Percentiles rank a stretch among this genome's conserved stretches.
phyloP scores from a whole-genome alignment of 352 stramenopile genomes.

The Phytophthora kernoviae region DNA sequence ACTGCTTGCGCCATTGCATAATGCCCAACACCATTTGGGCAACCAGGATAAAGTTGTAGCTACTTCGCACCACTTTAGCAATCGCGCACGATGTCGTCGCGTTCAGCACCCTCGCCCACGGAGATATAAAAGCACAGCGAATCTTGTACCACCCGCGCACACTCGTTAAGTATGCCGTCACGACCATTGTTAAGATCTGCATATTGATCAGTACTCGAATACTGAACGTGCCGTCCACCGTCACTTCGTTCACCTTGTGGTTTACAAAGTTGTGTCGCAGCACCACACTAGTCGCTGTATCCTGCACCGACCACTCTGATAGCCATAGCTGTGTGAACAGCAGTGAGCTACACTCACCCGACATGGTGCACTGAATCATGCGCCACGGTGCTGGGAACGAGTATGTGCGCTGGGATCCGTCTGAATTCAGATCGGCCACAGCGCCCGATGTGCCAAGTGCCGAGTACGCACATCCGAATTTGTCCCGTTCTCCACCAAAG shows the following conservation, averaged over 20 bases:
- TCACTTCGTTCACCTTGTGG: conserved; percentile 47
- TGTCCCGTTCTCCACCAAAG: conserved; percentile 28
- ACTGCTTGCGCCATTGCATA: conserved; percentile 36
- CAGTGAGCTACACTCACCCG: conserved; percentile 43
- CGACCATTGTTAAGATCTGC: conserved; percentile 38
- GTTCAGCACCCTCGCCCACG: conserved; percentile 25
- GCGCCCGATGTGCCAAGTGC: conserved; percentile 36
- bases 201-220: conserved; percentile 37
- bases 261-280: conserved; percentile 49
- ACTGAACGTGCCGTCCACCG: conserved; percentile 39
- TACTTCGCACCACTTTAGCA: conserved; percentile 44
- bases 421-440: conserved; percentile 22
- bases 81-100: conserved; percentile 42
- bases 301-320: conserved; percentile 35
- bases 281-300: conserved; percentile 7
- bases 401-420: conserved; percentile 18
- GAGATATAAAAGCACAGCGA: conserved; percentile 20
- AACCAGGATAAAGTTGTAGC: conserved; percentile 45
- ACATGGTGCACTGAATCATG: conserved; percentile 46
- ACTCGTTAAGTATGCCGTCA: conserved; percentile 42
- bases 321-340: conserved; percentile 49
- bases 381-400: conserved; percentile 44
- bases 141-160: conserved; percentile 33
- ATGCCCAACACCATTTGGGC: conserved; percentile 41
- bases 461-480: conserved; percentile 38